phyloP scores from a whole-genome alignment of 2,329 filamentous ascomycete genomes.

The Gaeumannomyces tritici region DNA sequence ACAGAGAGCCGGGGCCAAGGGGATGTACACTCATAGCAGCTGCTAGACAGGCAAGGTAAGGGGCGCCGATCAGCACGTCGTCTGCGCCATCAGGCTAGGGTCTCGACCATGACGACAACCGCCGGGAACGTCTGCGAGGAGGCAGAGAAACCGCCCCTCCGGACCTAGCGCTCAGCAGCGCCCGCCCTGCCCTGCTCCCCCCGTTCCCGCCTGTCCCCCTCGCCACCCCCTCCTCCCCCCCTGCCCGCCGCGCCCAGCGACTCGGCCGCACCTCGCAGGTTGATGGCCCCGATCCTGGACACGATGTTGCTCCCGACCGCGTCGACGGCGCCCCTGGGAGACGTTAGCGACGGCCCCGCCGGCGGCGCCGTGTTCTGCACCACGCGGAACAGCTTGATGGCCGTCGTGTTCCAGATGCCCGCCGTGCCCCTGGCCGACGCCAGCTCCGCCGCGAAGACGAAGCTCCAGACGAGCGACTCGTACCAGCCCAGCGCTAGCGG shows the following conservation, averaged over 20 bases:
- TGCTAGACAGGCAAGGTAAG: neutral
- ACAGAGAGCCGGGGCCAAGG: neutral
- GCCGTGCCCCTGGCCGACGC: constrained; percentile 76
- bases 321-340: constrained; percentile 83
- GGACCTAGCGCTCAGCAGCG: neutral
- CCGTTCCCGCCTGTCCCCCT: neutral
- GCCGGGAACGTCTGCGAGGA: neutral
- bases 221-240: neutral
- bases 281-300: constrained; percentile 73
- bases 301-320: constrained; percentile 87
- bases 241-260: neutral
- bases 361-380: constrained; percentile 72
- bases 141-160: neutral
- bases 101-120: neutral
- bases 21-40: neutral
- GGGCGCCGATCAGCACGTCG: neutral
- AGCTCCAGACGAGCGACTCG: constrained; percentile 86
- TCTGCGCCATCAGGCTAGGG: neutral
- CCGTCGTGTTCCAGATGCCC: constrained; percentile 89
- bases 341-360: constrained; percentile 70
- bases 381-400: constrained; percentile 79
- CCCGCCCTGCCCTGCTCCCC: neutral
- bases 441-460: constrained; percentile 87
- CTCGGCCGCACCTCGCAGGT: constrained; percentile 44
- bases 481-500: constrained; percentile 89